phyloP scores from a whole-genome alignment of 202 grass and related monocot genomes.

The Panicum hallii region DNA sequence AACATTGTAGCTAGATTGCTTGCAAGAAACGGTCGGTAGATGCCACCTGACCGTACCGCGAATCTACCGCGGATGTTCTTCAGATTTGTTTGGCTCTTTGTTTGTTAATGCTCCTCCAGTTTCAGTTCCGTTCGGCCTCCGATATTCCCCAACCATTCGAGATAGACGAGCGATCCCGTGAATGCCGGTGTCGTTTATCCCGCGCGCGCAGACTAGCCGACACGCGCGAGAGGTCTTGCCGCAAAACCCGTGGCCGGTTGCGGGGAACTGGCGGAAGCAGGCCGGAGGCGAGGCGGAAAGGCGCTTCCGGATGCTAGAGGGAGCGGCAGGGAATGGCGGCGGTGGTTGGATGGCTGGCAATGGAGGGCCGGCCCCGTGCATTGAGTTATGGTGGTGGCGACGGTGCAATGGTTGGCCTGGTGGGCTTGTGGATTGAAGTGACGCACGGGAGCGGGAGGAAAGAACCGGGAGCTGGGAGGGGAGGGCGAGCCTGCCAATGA shows the following conservation, averaged over 20 bases:
- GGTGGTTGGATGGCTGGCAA: slow-evolving; percentile 33
- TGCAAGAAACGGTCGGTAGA: slow-evolving; percentile 1
- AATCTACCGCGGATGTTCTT: slow-evolving; percentile 17
- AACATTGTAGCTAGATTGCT: slow-evolving; percentile 21
- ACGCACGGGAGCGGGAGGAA: slow-evolving; percentile 13
- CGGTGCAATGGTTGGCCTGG: background rate
- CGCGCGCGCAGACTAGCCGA: background rate
- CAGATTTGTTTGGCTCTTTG: background rate
- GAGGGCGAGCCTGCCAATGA: background rate
- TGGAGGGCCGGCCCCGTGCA: slow-evolving; percentile 43
- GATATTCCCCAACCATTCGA: background rate
- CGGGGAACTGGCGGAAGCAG: too few species aligned
- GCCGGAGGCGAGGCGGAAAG: slow-evolving; percentile 20
- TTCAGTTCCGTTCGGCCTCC: background rate
- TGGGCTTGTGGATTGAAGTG: slow-evolving; percentile 28
- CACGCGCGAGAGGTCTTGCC: slow-evolving; percentile 8
- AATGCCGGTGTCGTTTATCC: background rate
- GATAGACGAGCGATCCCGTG: background rate
- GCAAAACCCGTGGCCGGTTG: slow-evolving; percentile 36
- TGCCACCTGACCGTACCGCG: slow-evolving; percentile 2
- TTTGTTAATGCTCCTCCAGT: background rate
- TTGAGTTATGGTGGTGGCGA: slow-evolving; percentile 37
- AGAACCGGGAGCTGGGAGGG: background rate
- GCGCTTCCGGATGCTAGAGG: background rate
- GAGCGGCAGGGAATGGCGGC: background rate